Evolutionary conservation across 1,139 yeast genomes (phyloP).

Genomic region (Kodamaea anthophila): DNA sequence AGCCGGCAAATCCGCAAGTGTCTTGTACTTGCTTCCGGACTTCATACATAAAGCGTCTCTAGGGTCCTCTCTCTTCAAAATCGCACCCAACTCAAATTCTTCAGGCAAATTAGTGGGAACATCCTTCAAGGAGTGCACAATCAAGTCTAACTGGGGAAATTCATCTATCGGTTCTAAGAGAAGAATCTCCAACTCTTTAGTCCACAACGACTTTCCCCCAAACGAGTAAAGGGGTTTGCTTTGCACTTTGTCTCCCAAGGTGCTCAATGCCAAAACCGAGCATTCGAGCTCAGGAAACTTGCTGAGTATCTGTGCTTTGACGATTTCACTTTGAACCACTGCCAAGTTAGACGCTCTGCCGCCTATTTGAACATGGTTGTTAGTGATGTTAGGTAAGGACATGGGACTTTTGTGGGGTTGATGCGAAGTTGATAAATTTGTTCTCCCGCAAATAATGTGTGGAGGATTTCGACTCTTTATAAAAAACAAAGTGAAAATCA

Average conservation of each 20-base stretch:
- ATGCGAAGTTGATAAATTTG: too few species aligned
- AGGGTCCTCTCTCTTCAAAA: constrained; percentile 81
- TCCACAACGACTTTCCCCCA: constrained; percentile 96
- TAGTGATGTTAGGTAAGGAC: constrained; percentile 13
- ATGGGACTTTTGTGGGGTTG: constrained; percentile 1
- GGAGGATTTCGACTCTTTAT: constrained; percentile 2
- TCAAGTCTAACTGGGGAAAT: constrained; percentile 70
- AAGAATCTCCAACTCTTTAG: constrained; percentile 83
- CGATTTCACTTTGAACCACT: constrained; percentile 75
- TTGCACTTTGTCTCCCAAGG: constrained; percentile 86
- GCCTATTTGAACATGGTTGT: constrained; percentile 53
- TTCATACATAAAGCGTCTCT: constrained; percentile 91
- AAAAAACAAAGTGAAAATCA: constrained; percentile 2
- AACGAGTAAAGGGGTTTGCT: constrained; percentile 84
- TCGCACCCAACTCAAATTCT: constrained; percentile 84
- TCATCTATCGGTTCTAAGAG: constrained; percentile 57
- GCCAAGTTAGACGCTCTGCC: constrained; percentile 88
- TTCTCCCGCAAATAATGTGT: not conserved
- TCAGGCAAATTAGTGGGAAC: constrained; percentile 92
- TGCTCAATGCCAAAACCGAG: constrained; percentile 73
- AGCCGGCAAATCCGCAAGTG: constrained; percentile 67
- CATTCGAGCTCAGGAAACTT: constrained; percentile 54
- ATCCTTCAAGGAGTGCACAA: constrained; percentile 91
- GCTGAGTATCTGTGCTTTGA: constrained; percentile 52
- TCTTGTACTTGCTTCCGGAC: constrained; percentile 53